A percentile compares a stretch with the other conserved stretches of the same genome.
phyloP scores from a whole-genome alignment of 2,329 filamentous ascomycete species.

The Fusarium scirpi region DNA sequence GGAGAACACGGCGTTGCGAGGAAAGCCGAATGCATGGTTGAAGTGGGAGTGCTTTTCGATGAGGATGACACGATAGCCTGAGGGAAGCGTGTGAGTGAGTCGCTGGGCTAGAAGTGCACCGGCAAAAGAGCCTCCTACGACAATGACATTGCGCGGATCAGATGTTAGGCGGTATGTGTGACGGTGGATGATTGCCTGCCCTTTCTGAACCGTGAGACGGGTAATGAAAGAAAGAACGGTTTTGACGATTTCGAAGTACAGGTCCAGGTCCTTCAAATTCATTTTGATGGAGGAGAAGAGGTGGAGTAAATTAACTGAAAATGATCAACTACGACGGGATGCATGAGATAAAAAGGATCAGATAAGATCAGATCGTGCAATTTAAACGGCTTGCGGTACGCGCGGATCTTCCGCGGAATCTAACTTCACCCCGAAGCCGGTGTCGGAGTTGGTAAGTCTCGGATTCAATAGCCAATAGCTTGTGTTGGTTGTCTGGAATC shows the following conservation, averaged over 20 bases:
- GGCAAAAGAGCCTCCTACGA: constrained; percentile 30
- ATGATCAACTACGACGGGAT: no score
- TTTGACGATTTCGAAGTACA: constrained; percentile 21
- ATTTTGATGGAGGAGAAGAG: background rate
- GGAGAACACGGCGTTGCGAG: constrained; percentile 19
- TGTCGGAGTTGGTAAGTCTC: background rate
- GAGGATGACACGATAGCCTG: constrained; percentile 25
- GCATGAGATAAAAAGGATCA: background rate
- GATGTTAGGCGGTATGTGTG: constrained; percentile 15
- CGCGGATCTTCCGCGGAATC: background rate
- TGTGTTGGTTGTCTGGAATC: accelerated
- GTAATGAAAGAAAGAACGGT: background rate
- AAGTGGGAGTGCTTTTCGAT: constrained; percentile 37
- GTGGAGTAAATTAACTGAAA: background rate
- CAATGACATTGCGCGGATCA: constrained; percentile 22
- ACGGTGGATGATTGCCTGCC: constrained; percentile 6
- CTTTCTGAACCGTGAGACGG: background rate
- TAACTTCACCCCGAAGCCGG: background rate
- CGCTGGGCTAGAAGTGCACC: constrained; percentile 23
- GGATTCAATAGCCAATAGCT: background rate
- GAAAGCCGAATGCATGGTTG: constrained; percentile 29
- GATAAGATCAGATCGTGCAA: background rate
- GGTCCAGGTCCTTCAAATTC: background rate
- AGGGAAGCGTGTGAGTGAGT: constrained; percentile 14
- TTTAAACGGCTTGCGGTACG: background rate